Base-by-base conservation (phyloP, 495 filamentous ascomycete species). In the Talaromyces wortmannii region DNA sequence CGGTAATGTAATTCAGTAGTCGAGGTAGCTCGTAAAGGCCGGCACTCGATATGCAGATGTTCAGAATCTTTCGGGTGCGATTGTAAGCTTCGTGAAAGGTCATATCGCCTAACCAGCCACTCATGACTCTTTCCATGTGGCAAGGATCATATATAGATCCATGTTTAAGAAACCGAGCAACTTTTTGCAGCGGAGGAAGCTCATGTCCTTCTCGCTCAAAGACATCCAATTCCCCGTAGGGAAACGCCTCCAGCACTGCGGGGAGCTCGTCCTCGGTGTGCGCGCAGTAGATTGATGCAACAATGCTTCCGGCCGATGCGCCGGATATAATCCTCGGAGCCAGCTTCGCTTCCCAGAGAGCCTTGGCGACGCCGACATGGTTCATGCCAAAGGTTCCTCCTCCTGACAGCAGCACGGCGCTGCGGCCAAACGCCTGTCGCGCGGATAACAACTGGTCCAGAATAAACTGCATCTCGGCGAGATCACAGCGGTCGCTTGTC, bases 11-110 rank as follows among this genome's bases (percentile, higher is more conserved):
- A 67, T 97, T 97, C 56, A 97, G 77, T 7, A 97, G 74, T 43
- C 86, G 77, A 0, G 91, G 91, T 13, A 95, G 79, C 59, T 96
- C 92, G 64, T 94, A 95, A 42, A 92, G 78, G 33, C 88, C 88
- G 0, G 88, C 88, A 46, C 88, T 89, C 0, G 90, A 95, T 16
- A 97, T 92, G 58, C 87, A 89, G 48, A 97, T 96, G 65, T 96
- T 97, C 65, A 95, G 78, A 58, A 96, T 92, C 51, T 91, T 78
- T 36, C 89, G 80, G 0, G 91, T 96, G 10, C 90, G 84, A 64
- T 96, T 95, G 74, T 97, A 97, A 13, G 89, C 90, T 70, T 97
- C 92, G 65, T 91, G 89, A 60, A 97, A 97, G 0, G 92, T 97
- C 57, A 95, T 86, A 57, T 95, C 88, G 7, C 90, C 91, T 13